phyloP scores from a whole-genome alignment of 108 stramenopile species.

The Pseudonitzschia multiseries region DNA sequence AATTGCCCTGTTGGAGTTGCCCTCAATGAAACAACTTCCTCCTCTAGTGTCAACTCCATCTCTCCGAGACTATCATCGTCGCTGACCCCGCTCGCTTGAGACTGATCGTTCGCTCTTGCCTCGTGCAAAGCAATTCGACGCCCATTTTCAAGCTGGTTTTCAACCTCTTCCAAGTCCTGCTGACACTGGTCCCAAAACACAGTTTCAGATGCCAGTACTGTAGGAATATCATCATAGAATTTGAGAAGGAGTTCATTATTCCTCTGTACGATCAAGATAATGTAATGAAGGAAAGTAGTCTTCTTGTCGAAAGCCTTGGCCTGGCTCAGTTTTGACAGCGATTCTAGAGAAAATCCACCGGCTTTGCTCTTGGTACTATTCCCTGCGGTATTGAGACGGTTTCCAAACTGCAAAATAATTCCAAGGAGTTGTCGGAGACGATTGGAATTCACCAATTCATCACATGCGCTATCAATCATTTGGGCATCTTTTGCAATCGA shows the following conservation, averaged over 20 bases:
- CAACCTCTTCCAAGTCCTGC: constrained; percentile 77
- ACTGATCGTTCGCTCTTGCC: constrained; percentile 32
- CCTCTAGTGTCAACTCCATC: constrained; percentile 65
- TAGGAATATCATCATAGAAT: constrained; percentile 79
- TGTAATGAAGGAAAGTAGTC: constrained; percentile 94
- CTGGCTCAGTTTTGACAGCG: constrained; percentile 89
- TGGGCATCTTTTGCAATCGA: constrained; percentile 60
- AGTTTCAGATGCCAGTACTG: constrained; percentile 76
- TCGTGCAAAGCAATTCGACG: constrained; percentile 71
- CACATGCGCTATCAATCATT: constrained; percentile 80
- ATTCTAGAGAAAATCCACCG: constrained; percentile 90
- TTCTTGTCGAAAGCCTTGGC: constrained; percentile 98
- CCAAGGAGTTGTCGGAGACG: constrained; percentile 86
- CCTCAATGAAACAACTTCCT: constrained; percentile 73
- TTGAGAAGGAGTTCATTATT: constrained; percentile 76
- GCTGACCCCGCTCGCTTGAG: constrained; percentile 41
- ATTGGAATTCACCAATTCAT: constrained; percentile 74
- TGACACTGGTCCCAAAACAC: constrained; percentile 86
- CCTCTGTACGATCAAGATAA: constrained; percentile 84
- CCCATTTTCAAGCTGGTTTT: constrained; percentile 82
- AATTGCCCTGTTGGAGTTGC: constrained; percentile 77
- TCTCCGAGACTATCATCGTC: constrained; percentile 63
- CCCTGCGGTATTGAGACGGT: constrained; percentile 88
- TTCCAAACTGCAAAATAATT: constrained; percentile 89
- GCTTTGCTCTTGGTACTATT: constrained; percentile 67